Base-by-base conservation (phyloP, 495 filamentous ascomycete species). In the Penicillium daleae region DNA sequence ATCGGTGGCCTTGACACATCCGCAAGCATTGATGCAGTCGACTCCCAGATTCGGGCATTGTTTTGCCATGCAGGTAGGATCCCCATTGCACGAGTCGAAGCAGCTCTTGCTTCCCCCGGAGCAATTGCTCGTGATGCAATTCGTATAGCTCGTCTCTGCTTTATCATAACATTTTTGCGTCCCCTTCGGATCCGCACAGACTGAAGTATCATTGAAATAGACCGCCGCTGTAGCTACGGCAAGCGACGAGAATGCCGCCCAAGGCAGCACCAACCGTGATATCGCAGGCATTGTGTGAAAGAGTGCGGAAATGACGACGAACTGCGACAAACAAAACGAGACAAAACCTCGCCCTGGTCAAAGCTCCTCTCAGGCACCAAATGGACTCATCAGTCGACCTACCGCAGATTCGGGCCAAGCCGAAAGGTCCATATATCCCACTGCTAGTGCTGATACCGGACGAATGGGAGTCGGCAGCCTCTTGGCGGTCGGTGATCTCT, bases 91-190 rank as follows among this genome's bases (percentile, higher is more conserved):
- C 21, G 63, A 57, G 21, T 61, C 26, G 29, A 55, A 57, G 37
- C 68, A 64, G 26, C 35, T 37, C 22, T 62, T 24, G 29, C 52
- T 49, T 6, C 60, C 59, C 19, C 56, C 59, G 8, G 50, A 59
- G 33, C 67, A 70, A 26, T 67, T 70, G 3, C 64, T 51, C 5
- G 42, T 65, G n/a, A 73, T 59, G 46, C 70, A 73, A 15, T 21
- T 50, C 7, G 32, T 17, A 39, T 63, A 63, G 6, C 26, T 46
- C 0, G 15, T 33, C 8, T 69, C 59, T 12, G 56, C 64, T 5
- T 59, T 55, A 17, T 59, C 55, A n/a, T 63, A 65, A 48, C 69
- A 71, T 17, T 21, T 60, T 15, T 21, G 57, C 19, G 70, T 52
- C 2, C 61, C 62, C 17, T 66, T 56, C 10, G 64, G 15, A 32